Base-by-base conservation (phyloP, 2,329 filamentous ascomycete genomes). In the Fusarium falciforme region DNA sequence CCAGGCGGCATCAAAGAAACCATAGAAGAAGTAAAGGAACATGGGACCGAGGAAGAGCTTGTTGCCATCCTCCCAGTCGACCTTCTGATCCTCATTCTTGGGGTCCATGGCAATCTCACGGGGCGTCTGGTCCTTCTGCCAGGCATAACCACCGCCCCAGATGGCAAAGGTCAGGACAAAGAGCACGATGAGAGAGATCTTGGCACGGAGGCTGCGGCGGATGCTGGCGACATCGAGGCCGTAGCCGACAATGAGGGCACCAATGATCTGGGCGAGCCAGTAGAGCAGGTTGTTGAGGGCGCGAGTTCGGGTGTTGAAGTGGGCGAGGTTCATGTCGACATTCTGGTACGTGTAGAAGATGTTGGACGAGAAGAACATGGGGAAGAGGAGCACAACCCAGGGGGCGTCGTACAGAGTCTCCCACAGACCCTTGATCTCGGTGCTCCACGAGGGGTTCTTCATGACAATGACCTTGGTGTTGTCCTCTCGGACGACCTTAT, bases 21-120 rank as follows among this genome's bases (percentile, higher is more conserved):
- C 91, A 78, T 93, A 93, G 82, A 92, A 92, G 79, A 93, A 90
- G 84, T 93, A 93, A 16, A 93, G 83, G 76, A 93, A 89, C 76
- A 93, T 91, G 11, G 91, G 91, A 0, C 90, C 91, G 7, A 86
- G 85, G 61, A 88, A 91, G 44, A 86, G 83, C 44, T 80, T 72
- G 40, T 85, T 86, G 35, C 84, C 76, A 12, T 80, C 85, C 70
- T 74, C 68, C 77, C 85, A 88, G 76, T 88, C 86, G 64, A 88
- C 79, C 76, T 76, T 78, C 29, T 72, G 80, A 3, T 64, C 31
- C 55, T 77, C 71, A 27, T 68, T 78, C 11, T 55, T 68, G 60
- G 85, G 82, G 64, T 87, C 83, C 68, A 84, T 84, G 20, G 81
- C 83, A n/a, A 83, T 73, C 16, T 68, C 84, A 80, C 62, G 76